Conservation (phyloP, 768 basidiomycete species). For the Tylopilus plumbeoviolaceoides region DNA sequence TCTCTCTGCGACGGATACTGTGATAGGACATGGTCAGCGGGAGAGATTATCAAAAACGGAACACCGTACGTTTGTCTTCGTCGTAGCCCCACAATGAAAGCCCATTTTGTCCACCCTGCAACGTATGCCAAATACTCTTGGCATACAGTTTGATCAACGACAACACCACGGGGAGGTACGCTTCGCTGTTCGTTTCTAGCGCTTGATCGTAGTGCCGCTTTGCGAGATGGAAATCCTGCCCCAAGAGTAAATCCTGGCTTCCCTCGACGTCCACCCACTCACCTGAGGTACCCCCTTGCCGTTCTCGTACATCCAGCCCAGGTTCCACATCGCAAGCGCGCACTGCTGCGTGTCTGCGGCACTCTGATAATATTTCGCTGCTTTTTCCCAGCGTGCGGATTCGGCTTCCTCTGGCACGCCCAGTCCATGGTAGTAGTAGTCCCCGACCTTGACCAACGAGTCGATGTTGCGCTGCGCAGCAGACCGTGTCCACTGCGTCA, state of each 20-base stretch:
- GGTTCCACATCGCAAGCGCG: conserved; percentile 95
- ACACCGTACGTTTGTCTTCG: conserved; percentile 36
- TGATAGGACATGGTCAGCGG: conserved; percentile 5
- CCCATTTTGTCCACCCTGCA: conserved; percentile 66
- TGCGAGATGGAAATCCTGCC: conserved; percentile 90
- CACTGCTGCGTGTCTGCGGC: conserved; percentile 91
- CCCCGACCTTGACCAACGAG: conserved; percentile 95
- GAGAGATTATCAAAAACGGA: neutral
- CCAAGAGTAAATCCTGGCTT: no score
- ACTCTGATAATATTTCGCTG: conserved; percentile 90
- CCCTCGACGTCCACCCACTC: conserved; percentile 7
- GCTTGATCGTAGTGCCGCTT: conserved; percentile 94
- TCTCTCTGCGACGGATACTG: conserved; percentile 26
- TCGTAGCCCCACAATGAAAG: conserved; percentile 64
- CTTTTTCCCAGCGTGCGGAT: conserved; percentile 72
- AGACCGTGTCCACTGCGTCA: conserved; percentile 93
- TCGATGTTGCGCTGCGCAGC: conserved; percentile 95
- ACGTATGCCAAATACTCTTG: conserved; percentile 79
- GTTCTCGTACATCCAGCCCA: conserved; percentile 99
- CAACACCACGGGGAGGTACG: conserved; percentile 81
- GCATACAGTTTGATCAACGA: conserved; percentile 80
- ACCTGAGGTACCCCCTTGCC: conserved; percentile 90
- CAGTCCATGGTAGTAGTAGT: conserved; percentile 92
- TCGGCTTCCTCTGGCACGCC: conserved; percentile 72
- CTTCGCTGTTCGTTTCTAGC: conserved; percentile 82